Conservation (phyloP, 768 basidiomycete species). For the Boletus tylopilopsis region DNA sequence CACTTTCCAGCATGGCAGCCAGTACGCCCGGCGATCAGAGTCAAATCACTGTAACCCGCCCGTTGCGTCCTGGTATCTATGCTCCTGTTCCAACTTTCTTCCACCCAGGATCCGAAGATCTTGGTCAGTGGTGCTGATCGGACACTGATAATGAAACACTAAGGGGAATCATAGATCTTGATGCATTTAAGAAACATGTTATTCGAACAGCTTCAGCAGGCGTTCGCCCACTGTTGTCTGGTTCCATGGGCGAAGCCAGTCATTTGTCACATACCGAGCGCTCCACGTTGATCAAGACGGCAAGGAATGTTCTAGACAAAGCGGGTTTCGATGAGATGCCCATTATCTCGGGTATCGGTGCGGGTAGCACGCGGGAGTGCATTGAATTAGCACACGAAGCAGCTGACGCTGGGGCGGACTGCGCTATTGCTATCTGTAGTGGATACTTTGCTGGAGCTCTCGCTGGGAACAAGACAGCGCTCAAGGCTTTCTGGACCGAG, state of each 20-base stretch:
- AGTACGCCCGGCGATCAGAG: constrained; percentile 24
- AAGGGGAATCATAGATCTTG: constrained; percentile 45
- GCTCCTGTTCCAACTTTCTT: constrained; percentile 90
- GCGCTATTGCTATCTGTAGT: constrained; percentile 78
- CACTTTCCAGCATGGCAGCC: constrained; percentile 34
- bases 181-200: constrained; percentile 65
- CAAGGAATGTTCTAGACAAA: constrained; percentile 67
- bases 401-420: constrained; percentile 83
- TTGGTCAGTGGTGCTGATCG: constrained; percentile 51
- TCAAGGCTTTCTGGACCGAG: constrained; percentile 77
- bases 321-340: constrained; percentile 58
- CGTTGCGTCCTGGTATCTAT: constrained; percentile 72
- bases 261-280: constrained; percentile 72
- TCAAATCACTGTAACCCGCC: constrained; percentile 37
- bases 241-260: constrained; percentile 84
- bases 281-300: constrained; percentile 55
- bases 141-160: constrained; percentile 1
- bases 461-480: constrained; percentile 53
- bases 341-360: constrained; percentile 80
- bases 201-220: constrained; percentile 61
- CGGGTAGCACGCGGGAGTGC: constrained; percentile 80
- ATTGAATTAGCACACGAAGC: constrained; percentile 72
- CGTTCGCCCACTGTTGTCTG: constrained; percentile 68
- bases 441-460: constrained; percentile 86
- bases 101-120: constrained; percentile 67